Evolutionary conservation across 805 yeast species (phyloP), one percentile per base, ranked within the genome.

Genomic region (Saturnispora ahearnii): DNA sequence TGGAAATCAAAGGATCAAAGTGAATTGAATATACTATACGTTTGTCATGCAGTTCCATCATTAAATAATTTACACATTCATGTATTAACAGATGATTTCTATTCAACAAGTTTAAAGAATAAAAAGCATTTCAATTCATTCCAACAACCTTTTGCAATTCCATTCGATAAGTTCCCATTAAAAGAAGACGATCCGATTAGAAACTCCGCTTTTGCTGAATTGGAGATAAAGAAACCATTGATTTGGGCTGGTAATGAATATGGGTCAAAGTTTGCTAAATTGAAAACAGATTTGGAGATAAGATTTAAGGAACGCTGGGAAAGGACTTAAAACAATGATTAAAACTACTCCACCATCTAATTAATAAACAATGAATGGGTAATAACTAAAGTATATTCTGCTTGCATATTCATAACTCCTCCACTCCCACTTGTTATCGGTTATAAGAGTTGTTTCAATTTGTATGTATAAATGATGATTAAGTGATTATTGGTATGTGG

Each of bases 31-130:
- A 67, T 84, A 8, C 66, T 68, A 52, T 74, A 73, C 8, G 91
- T 95, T 0, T 73, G 85, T 26, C 95, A 87, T 63, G 64, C 84
- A 4, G 73, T 73, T 2, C 95, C 95, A 3, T 81, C 89, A 0
- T 61, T 86, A 73, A 65, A 64, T 37, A 84, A 87, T 60, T 57
- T 86, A 42, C 95, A 87, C 59, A 67, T 87, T 18, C 95, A 87
- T 66, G 78, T 87, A 24, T 71, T 87, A 44, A 79, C 89, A 0
- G 69, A 67, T 45, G 95, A 87, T 62, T 74, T 82, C 58, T 58
- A 69, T 55, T 77, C 85, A 9, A 66, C 65, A 0, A 58, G 69
- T 26, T 50, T 86, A 66, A 86, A 84, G 61, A 69, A 79, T 56
- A 77, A 73, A 52, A 73, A 71, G 49, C 95, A 87, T 62, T 86